Evolutionary conservation across 176 grass and related monocot species (phyloP), one percentile per base, ranked within the genome.

Genomic region (Ampelocalamus luodianensis): DNA sequence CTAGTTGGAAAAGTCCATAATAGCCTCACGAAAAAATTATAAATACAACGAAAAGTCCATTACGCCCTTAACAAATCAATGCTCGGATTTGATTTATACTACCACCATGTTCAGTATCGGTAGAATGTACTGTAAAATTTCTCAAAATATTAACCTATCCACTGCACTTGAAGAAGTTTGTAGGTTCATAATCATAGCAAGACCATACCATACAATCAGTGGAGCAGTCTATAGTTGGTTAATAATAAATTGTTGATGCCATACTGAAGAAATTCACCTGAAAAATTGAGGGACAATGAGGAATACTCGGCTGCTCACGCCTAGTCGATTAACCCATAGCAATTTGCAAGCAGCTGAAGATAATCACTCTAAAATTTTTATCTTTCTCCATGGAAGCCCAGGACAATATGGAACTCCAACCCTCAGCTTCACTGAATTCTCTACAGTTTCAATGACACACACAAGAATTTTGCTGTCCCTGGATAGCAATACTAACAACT

Each of bases 401-500:
- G 20, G 18, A 5, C 17, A 58, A 59, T 18, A 40, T 37, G 24
- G 14, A 65, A 72, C n/a, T 36, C 36, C 24, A 80, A 23, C 13
- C 64, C 3, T 40, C 18, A 56, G 3, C 9, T 27, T 86, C 48
- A 44, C 26, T 18, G 22, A 65, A 86, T 71, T 64, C 8, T 64
- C n/a, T 55, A 56, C 65, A 63, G 5, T 16, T 42, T 4, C n/a
- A 40, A 60, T 17, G 15, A 68, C 15, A 60, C 1, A 14, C 11
- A 15, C 13, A 58, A 72, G 36, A 40, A 79, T 89, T 82, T 34
- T 10, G 6, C 46, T 34, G 10, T 54, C 23, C 16, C 39, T 37
- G 14, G 22, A 85, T 24, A 68, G 16, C 55, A 63, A 42, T 32
- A 75, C 55, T 71, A 72, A 38, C 16, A 68, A 74, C 54, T 71